phyloP scores from a whole-genome alignment of 305 asterid species.

The Fraxinus nigra region DNA sequence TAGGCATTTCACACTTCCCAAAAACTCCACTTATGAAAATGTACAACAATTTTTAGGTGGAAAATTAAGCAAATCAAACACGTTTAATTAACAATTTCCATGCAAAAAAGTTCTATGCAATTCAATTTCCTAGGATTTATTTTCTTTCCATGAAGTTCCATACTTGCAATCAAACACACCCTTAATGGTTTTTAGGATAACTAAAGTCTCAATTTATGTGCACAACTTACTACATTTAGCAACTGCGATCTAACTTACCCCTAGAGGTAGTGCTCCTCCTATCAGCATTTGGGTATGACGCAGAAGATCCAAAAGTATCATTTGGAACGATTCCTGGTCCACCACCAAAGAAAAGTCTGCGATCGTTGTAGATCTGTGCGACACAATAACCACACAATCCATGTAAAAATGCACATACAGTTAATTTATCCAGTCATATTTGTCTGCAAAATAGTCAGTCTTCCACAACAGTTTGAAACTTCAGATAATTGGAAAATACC shows the following conservation, averaged over 20 bases:
- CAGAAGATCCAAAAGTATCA: slow-evolving; percentile 71
- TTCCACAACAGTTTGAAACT: background rate
- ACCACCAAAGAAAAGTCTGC: slow-evolving; percentile 87
- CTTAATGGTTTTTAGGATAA: background rate
- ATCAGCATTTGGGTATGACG: slow-evolving; percentile 60
- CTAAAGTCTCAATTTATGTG: background rate
- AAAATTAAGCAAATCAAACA: background rate
- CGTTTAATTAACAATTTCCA: background rate
- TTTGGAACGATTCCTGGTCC: slow-evolving; percentile 75
- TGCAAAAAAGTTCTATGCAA: background rate
- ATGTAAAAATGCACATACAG: slow-evolving; percentile 19
- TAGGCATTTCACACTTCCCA: background rate
- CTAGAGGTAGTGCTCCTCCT: slow-evolving; percentile 82
- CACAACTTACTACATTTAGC: slow-evolving; percentile 1
- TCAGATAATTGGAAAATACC: background rate
- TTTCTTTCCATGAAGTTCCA: background rate
- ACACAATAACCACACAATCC: slow-evolving; percentile 24
- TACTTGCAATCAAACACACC: background rate
- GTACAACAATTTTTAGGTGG: background rate
- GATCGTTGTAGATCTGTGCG: slow-evolving; percentile 80
- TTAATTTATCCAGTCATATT: background rate
- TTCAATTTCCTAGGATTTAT: background rate
- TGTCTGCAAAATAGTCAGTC: background rate
- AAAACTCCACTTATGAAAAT: background rate
- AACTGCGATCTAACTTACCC: slow-evolving; percentile 45